Evolutionary conservation across 106 monocot genomes (phyloP).

Genomic region (Platanthera guangdongensis): DNA sequence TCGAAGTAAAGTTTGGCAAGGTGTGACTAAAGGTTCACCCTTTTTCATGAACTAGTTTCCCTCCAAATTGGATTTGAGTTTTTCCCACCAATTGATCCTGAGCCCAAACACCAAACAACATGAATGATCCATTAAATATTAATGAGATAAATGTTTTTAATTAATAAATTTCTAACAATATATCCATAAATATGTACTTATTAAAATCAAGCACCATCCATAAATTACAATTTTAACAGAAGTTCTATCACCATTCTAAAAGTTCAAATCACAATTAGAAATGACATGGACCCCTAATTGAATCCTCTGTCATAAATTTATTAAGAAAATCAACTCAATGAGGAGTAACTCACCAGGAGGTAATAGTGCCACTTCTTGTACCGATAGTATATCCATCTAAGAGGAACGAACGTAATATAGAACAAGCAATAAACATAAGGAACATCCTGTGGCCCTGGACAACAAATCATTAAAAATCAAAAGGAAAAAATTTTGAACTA

Average conservation of each 20-base stretch:
- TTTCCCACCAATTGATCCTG: too few relatives aligned
- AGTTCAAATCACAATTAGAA: neutral
- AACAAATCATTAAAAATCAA: neutral
- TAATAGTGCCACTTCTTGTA: slow-evolving; percentile 99
- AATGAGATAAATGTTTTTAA: too few relatives aligned
- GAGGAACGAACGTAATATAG: slow-evolving; percentile 86
- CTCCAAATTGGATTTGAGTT: too few relatives aligned
- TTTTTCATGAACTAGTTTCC: too few relatives aligned
- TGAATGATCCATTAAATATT: too few relatives aligned
- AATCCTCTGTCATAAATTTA: neutral
- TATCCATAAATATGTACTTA: too few relatives aligned
- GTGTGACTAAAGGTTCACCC: too few relatives aligned
- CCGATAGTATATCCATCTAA: slow-evolving; percentile 96
- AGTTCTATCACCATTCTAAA: neutral
- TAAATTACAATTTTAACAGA: neutral
- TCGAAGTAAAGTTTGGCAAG: too few relatives aligned
- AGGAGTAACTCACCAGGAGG: slow-evolving; percentile 67
- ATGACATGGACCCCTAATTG: neutral
- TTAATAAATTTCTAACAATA: too few relatives aligned
- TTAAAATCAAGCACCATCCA: neutral
- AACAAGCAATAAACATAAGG: slow-evolving; percentile 90
- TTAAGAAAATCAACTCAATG: neutral
- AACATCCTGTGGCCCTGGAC: slow-evolving; percentile 86
- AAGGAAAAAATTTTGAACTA: too few relatives aligned
- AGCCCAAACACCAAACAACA: too few relatives aligned